Base-by-base conservation (phyloP, 768 basidiomycete species). In the Cyclocybe cylindracea region DNA sequence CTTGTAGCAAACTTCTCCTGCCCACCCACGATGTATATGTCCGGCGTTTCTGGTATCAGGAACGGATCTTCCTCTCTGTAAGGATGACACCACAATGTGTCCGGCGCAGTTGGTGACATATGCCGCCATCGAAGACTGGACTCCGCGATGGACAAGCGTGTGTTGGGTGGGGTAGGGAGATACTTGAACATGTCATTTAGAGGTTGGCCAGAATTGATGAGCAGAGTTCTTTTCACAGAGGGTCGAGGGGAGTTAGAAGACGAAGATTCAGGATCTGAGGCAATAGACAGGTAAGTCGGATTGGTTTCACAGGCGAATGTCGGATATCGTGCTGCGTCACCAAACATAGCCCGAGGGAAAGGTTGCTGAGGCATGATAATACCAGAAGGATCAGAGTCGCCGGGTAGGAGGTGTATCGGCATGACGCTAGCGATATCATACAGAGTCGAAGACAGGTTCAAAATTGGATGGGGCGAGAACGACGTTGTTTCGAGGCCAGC, bases 21-120 rank as follows among this genome's bases (percentile, higher is more conserved):
- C 54, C 91, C 91, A 33, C 97, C 97, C n/a, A 95, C 77, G 58
- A 95, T 76, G 67, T 98, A 98, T 29, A 98, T 69, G 64, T 97
- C 85, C 11, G 97, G 97, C 7, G 92, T 87, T 63, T 86, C 79
- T n/a, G 72, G 61, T 32, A 99, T 78, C 50, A 97, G 77, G 71
- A 99, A 99, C 0, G 97, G 97, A 64, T 99, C 97, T 13, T 76
- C 73, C 29, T 82, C 77, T 44, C 89, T 83, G 73, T 89, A 98
- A 13, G 97, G 97, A 67, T 98, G 95, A 61, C 97, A 98, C 94
- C 94, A 98, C 3, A 99, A 78, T 1, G 97, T 99, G 69, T 99
- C 97, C 24, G 97, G 97, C 19, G 96, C 96, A 7, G 97, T 98
- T 3, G 97, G 97, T n/a, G 97, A 94, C 67, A 97, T 84, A 72